Evolutionary conservation across 495 filamentous ascomycete species (phyloP).

Genomic region (Annulohypoxylon maeteangense): DNA sequence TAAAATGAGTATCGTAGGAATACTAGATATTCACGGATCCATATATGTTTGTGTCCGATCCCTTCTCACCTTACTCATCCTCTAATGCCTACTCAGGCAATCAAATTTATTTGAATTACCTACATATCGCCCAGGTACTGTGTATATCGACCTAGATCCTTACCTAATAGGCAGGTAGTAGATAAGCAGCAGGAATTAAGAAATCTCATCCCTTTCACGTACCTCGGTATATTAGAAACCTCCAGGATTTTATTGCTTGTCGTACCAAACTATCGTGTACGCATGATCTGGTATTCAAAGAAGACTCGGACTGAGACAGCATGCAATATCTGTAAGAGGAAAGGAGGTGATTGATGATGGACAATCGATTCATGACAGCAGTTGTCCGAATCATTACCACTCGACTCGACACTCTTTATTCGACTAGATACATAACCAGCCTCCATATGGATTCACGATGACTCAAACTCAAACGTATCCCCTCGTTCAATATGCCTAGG

Average conservation of each 20-base stretch:
- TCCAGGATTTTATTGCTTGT: background rate
- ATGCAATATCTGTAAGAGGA: background rate
- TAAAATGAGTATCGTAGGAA: background rate
- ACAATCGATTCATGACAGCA: background rate
- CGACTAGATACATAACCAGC: background rate
- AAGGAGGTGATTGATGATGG: background rate
- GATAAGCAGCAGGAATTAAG: background rate
- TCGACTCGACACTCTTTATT: background rate
- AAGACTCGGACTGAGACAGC: constrained; percentile 8
- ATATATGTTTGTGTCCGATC: background rate
- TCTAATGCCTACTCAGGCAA: background rate
- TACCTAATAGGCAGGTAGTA: background rate
- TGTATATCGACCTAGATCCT: too few species aligned
- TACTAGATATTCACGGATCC: background rate
- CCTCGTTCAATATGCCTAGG: background rate
- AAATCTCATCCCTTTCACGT: background rate
- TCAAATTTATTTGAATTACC: background rate
- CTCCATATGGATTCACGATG: background rate
- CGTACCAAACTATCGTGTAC: background rate
- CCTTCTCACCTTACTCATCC: background rate
- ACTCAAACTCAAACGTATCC: background rate
- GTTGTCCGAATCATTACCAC: background rate
- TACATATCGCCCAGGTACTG: too few species aligned
- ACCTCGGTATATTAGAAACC: background rate
- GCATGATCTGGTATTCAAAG: background rate